phyloP scores from a whole-genome alignment of 805 yeast genomes.

The Wickerhamomyces sydowiorum region DNA sequence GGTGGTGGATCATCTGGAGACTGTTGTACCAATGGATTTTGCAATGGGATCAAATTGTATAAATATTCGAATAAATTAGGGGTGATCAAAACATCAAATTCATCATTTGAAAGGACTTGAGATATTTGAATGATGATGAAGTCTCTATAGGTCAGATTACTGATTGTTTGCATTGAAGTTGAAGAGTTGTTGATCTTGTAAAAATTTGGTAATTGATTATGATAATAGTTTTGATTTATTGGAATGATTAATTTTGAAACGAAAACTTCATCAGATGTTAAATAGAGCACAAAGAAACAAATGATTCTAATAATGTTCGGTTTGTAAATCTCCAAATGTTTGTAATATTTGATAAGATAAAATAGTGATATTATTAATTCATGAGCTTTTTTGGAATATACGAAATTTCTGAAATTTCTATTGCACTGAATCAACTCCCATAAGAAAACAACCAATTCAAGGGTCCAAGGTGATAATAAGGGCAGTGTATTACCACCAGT shows the following conservation, averaged over 20 bases:
- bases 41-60: slow-evolving; percentile 52
- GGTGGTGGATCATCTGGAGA: neutral
- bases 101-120: slow-evolving; percentile 31
- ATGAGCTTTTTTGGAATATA: slow-evolving; percentile 41
- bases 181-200: slow-evolving; percentile 38
- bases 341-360: slow-evolving; percentile 51
- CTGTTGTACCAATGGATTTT: slow-evolving; percentile 10
- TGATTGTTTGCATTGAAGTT: neutral
- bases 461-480: slow-evolving; percentile 41
- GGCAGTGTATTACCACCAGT: slow-evolving; percentile 19
- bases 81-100: slow-evolving; percentile 28
- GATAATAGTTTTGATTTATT: slow-evolving; percentile 35
- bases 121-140: slow-evolving; percentile 52
- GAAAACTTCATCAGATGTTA: slow-evolving; percentile 36
- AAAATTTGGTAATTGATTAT: slow-evolving; percentile 44
- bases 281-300: slow-evolving; percentile 45
- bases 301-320: slow-evolving; percentile 41
- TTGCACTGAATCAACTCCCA: slow-evolving; percentile 82
- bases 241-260: slow-evolving; percentile 38
- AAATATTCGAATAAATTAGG: slow-evolving; percentile 52
- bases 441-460: slow-evolving; percentile 54
- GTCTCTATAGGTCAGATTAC: slow-evolving; percentile 51
- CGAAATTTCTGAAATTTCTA: slow-evolving; percentile 39
- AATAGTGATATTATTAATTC: slow-evolving; percentile 50
- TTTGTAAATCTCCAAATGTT: slow-evolving; percentile 30